A percentile compares a stretch with the other conserved stretches of the same genome.
These are phyloP conservation scores for Xylaria scruposa DNA, from an alignment of 495 filamentous ascomycete genomes.

Conservation along the genomic window DNA sequence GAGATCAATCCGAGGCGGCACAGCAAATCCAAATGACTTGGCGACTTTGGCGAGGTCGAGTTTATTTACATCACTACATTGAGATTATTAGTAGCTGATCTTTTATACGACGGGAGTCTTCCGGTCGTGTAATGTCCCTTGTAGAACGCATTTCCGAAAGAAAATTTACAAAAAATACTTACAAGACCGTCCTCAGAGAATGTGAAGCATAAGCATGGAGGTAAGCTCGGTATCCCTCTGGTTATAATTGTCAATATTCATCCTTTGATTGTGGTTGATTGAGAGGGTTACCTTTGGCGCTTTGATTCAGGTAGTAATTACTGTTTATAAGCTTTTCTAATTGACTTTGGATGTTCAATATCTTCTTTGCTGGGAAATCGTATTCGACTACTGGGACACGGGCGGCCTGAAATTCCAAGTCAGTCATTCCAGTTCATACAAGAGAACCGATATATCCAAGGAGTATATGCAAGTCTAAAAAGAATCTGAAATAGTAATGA, in stretches of 20 bases:
- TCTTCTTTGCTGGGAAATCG: slow-evolving; percentile 90
- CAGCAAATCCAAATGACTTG: slow-evolving; percentile 88
- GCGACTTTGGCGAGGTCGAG: slow-evolving; percentile 93
- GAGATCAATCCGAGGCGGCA: slow-evolving; percentile 91
- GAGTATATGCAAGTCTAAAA: not conserved
- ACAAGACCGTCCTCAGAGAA: slow-evolving; percentile 49
- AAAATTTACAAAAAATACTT: not conserved
- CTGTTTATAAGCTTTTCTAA: slow-evolving; percentile 90
- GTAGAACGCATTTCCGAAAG: not conserved
- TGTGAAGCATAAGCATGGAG: slow-evolving; percentile 95
- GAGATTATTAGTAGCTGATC: slow-evolving; percentile 4
- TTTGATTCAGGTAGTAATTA: slow-evolving; percentile 97
- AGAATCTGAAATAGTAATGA: not conserved
- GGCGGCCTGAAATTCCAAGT: slow-evolving; percentile 58
- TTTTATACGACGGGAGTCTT: not conserved
- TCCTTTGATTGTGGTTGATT: not conserved
- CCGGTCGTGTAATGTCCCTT: not conserved
- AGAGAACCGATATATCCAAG: not conserved
- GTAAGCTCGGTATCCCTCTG: slow-evolving; percentile 76
- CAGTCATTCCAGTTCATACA: not conserved
- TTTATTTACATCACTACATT: slow-evolving; percentile 74
- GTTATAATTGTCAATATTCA: not conserved
- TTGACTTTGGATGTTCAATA: slow-evolving; percentile 93
- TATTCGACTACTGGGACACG: slow-evolving; percentile 94
- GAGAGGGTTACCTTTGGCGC: slow-evolving; percentile 51